phyloP scores from a whole-genome alignment of 2,329 filamentous ascomycete genomes.

The Fusarium penzigii region DNA sequence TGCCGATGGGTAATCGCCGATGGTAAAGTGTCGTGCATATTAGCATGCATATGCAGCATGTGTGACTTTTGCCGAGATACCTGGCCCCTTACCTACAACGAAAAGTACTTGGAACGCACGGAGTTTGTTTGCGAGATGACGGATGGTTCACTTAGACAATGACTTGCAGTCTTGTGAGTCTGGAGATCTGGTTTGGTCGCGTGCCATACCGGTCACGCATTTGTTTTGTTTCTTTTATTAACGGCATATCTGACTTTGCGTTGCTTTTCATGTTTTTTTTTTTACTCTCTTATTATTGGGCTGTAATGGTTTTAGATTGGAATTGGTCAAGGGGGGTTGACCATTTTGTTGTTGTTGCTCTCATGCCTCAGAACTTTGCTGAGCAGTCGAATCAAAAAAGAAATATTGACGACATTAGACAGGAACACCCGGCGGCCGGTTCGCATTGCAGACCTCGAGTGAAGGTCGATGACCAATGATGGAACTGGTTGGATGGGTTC shows the following conservation, averaged over 20 bases:
- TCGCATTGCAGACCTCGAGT: background rate
- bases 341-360: slow-evolving; percentile 6
- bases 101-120: slow-evolving; percentile 32
- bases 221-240: slow-evolving; percentile 2
- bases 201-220: slow-evolving; percentile 23
- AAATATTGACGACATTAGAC: background rate
- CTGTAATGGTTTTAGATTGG: slow-evolving; percentile 33
- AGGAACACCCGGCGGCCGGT: background rate
- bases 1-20: slow-evolving; percentile 51
- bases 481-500: background rate
- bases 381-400: background rate
- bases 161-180: slow-evolving; percentile 25
- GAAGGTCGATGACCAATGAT: background rate
- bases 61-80: slow-evolving; percentile 14
- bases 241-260: slow-evolving; percentile 13
- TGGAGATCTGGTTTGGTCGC: slow-evolving; percentile 28
- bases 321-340: slow-evolving; percentile 11
- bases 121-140: slow-evolving; percentile 33
- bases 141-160: slow-evolving; percentile 31
- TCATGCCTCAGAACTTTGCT: slow-evolving; percentile 5
- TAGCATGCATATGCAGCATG: slow-evolving; percentile 10
- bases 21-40: slow-evolving; percentile 43
- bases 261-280: slow-evolving; percentile 7
- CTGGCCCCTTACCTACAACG: slow-evolving; percentile 14
- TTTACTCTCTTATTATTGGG: slow-evolving; percentile 23